A percentile compares a stretch with the other conserved stretches of the same genome.
Evolutionary conservation across 2,329 filamentous ascomycete genomes (phyloP).

Genomic region (Pestalotiopsis sp.): DNA sequence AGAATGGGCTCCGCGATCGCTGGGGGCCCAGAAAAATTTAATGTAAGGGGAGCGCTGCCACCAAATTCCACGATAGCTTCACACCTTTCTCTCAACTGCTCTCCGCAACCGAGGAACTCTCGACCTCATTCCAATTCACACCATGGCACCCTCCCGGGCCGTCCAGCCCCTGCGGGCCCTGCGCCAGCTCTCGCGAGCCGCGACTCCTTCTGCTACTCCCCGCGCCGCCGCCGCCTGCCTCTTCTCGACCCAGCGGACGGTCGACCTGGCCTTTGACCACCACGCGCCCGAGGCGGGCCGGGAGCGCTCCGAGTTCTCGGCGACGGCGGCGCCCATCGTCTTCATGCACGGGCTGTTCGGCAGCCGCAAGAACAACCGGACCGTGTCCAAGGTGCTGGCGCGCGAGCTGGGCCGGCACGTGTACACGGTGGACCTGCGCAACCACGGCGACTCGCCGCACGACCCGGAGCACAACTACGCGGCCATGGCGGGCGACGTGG

Average conservation of each 20-base stretch:
- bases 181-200: background rate
- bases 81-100: background rate
- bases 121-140: background rate
- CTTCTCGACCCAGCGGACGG: constrained; percentile 11
- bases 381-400: constrained; percentile 70
- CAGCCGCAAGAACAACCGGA: constrained; percentile 92
- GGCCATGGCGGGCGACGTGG: constrained; percentile 82
- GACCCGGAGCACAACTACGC: constrained; percentile 75
- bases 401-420: constrained; percentile 79
- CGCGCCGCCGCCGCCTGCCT: background rate
- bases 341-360: constrained; percentile 94
- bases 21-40: background rate
- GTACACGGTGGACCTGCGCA: constrained; percentile 88
- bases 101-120: background rate
- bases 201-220: background rate
- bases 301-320: constrained; percentile 31
- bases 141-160: background rate
- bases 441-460: constrained; percentile 91
- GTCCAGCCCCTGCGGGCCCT: background rate
- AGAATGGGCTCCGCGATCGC: background rate
- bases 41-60: background rate
- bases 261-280: constrained; percentile 65
- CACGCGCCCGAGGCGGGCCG: constrained; percentile 57
- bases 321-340: constrained; percentile 65
- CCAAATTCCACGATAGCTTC: constrained; percentile 4